Conservation (phyloP, 2,329 filamentous ascomycete genomes). For the Epichloe baconii region DNA sequence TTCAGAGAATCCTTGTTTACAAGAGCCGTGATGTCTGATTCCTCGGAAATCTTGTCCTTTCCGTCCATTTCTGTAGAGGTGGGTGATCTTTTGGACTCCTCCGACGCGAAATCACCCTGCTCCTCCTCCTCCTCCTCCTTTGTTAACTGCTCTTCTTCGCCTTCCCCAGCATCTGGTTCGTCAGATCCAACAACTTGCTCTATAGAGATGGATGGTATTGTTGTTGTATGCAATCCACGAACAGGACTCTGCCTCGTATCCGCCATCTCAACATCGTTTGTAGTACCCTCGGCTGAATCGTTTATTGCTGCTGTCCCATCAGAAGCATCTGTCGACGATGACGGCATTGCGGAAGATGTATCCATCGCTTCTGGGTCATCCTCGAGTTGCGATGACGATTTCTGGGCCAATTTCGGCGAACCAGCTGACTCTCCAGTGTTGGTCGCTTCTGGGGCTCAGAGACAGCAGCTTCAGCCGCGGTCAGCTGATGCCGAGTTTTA, state of each 20-base stretch:
- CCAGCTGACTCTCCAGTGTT: background rate
- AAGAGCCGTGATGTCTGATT: background rate
- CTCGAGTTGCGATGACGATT: background rate
- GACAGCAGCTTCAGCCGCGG: background rate
- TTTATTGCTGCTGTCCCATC: background rate
- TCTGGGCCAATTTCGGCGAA: background rate
- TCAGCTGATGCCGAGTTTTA: background rate
- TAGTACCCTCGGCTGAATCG: background rate
- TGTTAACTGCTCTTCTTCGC: background rate
- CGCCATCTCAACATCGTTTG: background rate
- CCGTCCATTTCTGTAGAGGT: background rate
- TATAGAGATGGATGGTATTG: constrained; percentile 2
- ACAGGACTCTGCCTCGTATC: background rate
- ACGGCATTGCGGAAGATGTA: background rate
- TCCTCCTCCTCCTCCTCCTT: background rate
- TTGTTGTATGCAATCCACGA: background rate
- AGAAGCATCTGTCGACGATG: background rate
- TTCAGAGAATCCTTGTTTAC: background rate
- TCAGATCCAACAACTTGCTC: background rate
- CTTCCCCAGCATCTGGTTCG: background rate
- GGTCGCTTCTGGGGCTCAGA: background rate
- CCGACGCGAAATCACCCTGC: background rate
- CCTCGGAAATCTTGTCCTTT: background rate
- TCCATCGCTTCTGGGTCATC: background rate
- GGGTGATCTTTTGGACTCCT: background rate